phyloP scores from a whole-genome alignment of 768 basidiomycete species.

The Collybia mongolica region DNA sequence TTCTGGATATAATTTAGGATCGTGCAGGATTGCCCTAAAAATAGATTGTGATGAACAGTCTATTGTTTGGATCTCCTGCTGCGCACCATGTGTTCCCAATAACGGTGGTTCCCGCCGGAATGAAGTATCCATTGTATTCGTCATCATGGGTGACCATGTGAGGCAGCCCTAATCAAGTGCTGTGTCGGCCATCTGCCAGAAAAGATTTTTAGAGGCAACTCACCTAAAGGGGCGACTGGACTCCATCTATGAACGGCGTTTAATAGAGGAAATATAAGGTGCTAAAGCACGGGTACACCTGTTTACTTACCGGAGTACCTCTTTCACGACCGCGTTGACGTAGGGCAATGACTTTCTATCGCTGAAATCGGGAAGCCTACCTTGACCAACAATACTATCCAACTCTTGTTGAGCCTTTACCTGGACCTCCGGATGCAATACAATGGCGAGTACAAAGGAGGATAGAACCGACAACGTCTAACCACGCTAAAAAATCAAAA shows the following conservation, averaged over 20 bases:
- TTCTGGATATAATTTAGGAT: conserved; percentile 42
- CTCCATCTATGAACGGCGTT: conserved; percentile 21
- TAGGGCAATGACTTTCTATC: conserved; percentile 35
- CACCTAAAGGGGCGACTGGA: conserved; percentile 29
- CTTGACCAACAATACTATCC: conserved; percentile 25
- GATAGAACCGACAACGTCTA: conserved; percentile 33
- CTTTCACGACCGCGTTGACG: conserved; percentile 38
- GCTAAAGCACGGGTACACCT: not conserved
- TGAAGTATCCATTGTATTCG: conserved; percentile 39
- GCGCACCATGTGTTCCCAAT: conserved; percentile 41
- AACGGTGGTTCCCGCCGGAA: conserved; percentile 44
- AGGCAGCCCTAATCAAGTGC: conserved; percentile 23
- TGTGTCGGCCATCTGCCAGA: not conserved
- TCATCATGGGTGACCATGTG: conserved; percentile 41
- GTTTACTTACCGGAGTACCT: conserved; percentile 29
- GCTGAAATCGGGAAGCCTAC: conserved; percentile 25
- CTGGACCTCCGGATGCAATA: conserved; percentile 32
- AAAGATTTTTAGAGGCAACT: not conserved
- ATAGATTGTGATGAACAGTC: not conserved
- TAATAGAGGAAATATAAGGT: not conserved
- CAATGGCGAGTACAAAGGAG: conserved; percentile 33
- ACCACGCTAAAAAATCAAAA: not conserved
- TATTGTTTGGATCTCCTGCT: not conserved
- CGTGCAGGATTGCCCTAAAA: conserved; percentile 49
- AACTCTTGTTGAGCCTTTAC: conserved; percentile 29